Base-by-base conservation (phyloP, 2,329 filamentous ascomycete genomes). In the Fusarium sp. region DNA sequence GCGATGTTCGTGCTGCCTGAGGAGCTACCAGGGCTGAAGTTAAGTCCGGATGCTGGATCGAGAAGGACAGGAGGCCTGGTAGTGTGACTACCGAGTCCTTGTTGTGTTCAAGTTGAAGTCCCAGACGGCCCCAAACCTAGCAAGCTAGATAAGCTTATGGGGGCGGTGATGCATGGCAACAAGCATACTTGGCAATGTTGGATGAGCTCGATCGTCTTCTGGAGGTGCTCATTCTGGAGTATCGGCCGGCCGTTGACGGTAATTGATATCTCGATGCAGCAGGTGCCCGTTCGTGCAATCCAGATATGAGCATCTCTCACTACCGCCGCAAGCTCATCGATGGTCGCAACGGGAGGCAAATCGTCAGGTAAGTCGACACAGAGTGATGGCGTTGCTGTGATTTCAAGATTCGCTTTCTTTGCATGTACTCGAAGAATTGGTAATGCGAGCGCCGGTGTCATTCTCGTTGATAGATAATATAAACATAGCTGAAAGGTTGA, bases 11-110 rank as follows among this genome's bases (percentile, higher is more conserved):
- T 1, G 80, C 78, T 2, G 67, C 72, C 1, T 57, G 49, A 1
- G 83, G 83, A 7, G 80, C 71, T 7, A 77, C 31, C 27, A 83
- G 60, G 17, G 78, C 70, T 5, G 83, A 83, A 0, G 75, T 74
- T 20, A 83, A 56, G 42, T 80, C 78, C 4, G 81, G 78, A 60
- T 85, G 83, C 57, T 84, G 80, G 9, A 85, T 76, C 1, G 79
- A 82, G 44, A 84, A 84, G 1, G 70, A 64, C 9, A 82, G 56
- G 12, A 72, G 62, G 11, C 73, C 75, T 4, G 75, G 61, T 6
- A 73, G 35, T 20, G 70, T 64, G 3, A 58, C n/a, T 9, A 16
- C 14, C 4, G 35, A 38, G 35, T 62, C 61, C 7, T 57, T 55
- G n/a, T 74, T 65, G n/a, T 69, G 63, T 17, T 77, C 74, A 4